Conservation (phyloP, 164 flowering plant genomes). For the Sextonia rubra region DNA sequence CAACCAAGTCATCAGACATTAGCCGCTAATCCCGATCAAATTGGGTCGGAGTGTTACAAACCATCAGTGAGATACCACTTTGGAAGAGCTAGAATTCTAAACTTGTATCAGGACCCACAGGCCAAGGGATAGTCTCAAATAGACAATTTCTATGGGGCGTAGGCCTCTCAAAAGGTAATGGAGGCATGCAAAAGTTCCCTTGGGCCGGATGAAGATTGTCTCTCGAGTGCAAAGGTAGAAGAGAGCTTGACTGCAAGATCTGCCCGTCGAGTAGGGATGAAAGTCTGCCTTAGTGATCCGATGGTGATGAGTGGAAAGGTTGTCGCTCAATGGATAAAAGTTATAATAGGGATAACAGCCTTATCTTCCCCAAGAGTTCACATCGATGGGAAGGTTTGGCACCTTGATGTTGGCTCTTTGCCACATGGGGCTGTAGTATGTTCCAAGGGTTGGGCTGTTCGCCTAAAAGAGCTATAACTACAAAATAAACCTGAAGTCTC, state of each 20-base stretch:
- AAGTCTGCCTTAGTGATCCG: constrained; percentile 11
- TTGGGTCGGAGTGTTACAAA: too few species aligned
- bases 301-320: constrained; percentile 6
- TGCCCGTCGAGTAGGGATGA: constrained; percentile 6
- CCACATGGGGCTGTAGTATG: constrained; percentile 6
- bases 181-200: neutral
- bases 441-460: too few species aligned
- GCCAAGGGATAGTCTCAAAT: too few species aligned
- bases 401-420: constrained; percentile 5
- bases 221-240: constrained; percentile 9
- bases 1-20: too few species aligned
- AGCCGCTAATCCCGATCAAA: too few species aligned
- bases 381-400: constrained; percentile 8
- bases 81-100: too few species aligned
- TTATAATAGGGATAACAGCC: constrained; percentile 8
- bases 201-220: neutral
- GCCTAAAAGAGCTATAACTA: neutral
- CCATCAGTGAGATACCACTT: too few species aligned
- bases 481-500: too few species aligned
- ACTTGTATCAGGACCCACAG: too few species aligned
- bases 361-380: constrained; percentile 12
- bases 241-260: constrained; percentile 8
- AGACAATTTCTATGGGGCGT: neutral
- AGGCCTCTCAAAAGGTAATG: neutral
- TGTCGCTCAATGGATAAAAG: constrained; percentile 8